phyloP scores from a whole-genome alignment of 1,284 basidiomycete species.

The Microbotryum violaceum region DNA sequence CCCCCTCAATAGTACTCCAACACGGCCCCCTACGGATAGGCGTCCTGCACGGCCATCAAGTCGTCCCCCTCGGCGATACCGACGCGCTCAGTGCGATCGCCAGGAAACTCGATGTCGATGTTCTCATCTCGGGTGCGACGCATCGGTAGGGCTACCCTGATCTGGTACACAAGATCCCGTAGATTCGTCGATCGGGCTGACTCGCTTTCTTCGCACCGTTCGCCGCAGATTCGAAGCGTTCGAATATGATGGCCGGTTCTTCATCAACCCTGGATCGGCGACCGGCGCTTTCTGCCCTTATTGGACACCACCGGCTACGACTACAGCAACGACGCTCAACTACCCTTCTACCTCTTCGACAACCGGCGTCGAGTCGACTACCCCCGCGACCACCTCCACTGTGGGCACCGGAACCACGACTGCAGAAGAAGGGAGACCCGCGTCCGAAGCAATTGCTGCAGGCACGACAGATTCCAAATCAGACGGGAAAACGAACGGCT shows the following conservation, averaged over 20 bases:
- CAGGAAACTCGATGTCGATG: slow-evolving; percentile 94
- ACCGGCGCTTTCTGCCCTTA: slow-evolving; percentile 63
- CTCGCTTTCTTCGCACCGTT: no score
- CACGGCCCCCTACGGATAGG: slow-evolving; percentile 89
- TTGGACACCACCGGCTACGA: slow-evolving; percentile 10
- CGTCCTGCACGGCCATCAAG: slow-evolving; percentile 89
- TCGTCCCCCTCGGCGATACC: slow-evolving; percentile 82
- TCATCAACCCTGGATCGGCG: slow-evolving; percentile 91
- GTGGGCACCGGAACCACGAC: not conserved
- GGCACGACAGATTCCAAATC: not conserved
- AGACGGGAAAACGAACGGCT: not conserved
- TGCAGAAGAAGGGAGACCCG: not conserved
- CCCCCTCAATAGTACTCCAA: slow-evolving; percentile 70
- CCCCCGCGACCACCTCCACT: not conserved
- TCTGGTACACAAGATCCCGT: not conserved
- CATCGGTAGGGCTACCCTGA: slow-evolving; percentile 60
- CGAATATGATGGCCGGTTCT: slow-evolving; percentile 84
- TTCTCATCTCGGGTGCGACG: slow-evolving; percentile 86
- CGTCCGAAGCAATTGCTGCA: not conserved
- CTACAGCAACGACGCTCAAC: not conserved
- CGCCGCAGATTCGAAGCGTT: slow-evolving; percentile 78
- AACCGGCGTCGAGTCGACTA: not conserved
- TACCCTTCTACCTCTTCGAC: not conserved
- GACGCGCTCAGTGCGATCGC: slow-evolving; percentile 81
- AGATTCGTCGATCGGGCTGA: no score